These are phyloP conservation scores for Agaricales sp. DNA, from an alignment of 1,284 basidiomycete species.

Conservation along the genomic window DNA sequence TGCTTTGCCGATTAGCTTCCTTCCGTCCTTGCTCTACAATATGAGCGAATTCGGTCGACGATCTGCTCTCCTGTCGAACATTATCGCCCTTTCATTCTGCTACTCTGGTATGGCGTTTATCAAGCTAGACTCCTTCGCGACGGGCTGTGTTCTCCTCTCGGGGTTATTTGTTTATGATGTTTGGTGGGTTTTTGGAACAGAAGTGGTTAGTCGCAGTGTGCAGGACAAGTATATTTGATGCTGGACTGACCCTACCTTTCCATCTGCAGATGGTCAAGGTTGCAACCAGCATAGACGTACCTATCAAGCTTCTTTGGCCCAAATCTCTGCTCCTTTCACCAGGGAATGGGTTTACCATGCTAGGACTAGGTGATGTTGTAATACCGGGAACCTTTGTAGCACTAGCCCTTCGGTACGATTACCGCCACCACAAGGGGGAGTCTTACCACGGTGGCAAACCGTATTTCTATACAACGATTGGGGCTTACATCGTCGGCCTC, in stretches of 20 bases:
- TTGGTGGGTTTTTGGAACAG: conserved; percentile 80
- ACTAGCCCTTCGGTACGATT: conserved; percentile 83
- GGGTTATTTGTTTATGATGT: conserved; percentile 86
- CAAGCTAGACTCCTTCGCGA: conserved; percentile 85
- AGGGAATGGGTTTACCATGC: conserved; percentile 73
- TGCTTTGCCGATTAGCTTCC: conserved; percentile 52
- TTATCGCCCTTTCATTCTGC: conserved; percentile 79
- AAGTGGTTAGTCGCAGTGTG: conserved; percentile 45
- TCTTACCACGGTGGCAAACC: conserved; percentile 45
- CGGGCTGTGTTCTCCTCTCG: conserved; percentile 73
- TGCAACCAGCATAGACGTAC: conserved; percentile 86
- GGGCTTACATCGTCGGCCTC: conserved; percentile 76
- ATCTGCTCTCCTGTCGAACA: conserved; percentile 70
- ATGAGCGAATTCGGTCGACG: conserved; percentile 38
- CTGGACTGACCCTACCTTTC: conserved; percentile 5
- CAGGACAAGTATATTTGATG: conserved; percentile 7
- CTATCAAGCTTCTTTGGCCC: conserved; percentile 87
- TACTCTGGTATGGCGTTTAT: conserved; percentile 77
- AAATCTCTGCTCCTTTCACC: conserved; percentile 54
- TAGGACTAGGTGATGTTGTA: conserved; percentile 89
- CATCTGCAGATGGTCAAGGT: conserved; percentile 94
- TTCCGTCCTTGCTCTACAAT: conserved; percentile 64
- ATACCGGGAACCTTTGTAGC: conserved; percentile 88
- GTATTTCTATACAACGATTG: conserved; percentile 70
- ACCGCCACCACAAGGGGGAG: conserved; percentile 21